Base-by-base conservation (phyloP, 352 stramenopile species). In the Globisporangium spiculum region DNA sequence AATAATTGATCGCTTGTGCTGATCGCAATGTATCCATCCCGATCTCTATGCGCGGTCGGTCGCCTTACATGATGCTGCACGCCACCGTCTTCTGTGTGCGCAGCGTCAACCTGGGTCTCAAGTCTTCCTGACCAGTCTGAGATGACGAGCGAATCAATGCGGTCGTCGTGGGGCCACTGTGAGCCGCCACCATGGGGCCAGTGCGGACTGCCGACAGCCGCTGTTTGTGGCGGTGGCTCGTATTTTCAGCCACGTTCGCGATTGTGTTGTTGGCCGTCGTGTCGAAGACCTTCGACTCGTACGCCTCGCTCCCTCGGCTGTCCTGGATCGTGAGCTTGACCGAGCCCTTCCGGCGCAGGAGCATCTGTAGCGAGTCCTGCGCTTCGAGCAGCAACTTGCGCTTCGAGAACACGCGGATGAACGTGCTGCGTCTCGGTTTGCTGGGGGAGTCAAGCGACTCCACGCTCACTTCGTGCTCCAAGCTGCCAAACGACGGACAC, bases 331-430 rank as follows among this genome's bases (percentile, higher is more conserved):
- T n/a, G 26, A 66, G n/a, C 7, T 53, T 55, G 5, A n/a, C 44
- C n/a, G 72, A 67, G 60, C 56, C 74, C 9, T 75, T 72, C 1
- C 67, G 64, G 1, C 36, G 53, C 20, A 76, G 50, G 14, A 88
- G 12, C 12, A 72, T 12, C 24, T 72, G 73, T n/a, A 84, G 58
- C 52, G 76, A 84, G 59, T 83, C 76, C 38, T 85, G 75, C 12
- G 71, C 59, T 12, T 86, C 61, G 1, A 81, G 26, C 44, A 84
- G 20, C 22, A 75, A 75, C 34, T 63, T 70, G 22, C 68, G 34
- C 26, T 68, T 77, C 2, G 78, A 70, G 22, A 75, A 60, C 16
- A 61, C 24, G 6, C 61, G 60, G 4, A 58, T 53, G 34, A 58
- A 26, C 41, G 32, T 56, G 38, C 48, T 56, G 36, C 58, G 58